phyloP scores from a whole-genome alignment of 805 yeast genomes.

The Novakomyces olei region DNA sequence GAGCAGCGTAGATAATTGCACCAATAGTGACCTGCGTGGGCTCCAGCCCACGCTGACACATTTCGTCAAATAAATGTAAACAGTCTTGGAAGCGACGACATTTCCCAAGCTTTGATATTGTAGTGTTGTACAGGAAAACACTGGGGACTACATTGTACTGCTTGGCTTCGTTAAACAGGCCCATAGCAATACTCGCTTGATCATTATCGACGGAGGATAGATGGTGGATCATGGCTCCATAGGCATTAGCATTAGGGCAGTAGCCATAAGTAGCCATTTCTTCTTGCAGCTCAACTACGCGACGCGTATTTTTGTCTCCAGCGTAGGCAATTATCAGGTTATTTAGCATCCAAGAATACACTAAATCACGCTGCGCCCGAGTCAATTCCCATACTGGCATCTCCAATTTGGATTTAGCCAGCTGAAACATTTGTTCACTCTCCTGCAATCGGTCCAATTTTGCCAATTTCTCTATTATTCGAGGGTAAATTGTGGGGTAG shows the following conservation, averaged over 20 bases:
- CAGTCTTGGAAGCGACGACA: slow-evolving; percentile 18
- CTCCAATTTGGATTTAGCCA: neutral
- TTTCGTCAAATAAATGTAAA: slow-evolving; percentile 13
- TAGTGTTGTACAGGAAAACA: slow-evolving; percentile 17
- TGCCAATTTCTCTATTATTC: no score
- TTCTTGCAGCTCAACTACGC: no score
- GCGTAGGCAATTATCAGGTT: no score
- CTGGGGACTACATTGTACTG: slow-evolving; percentile 13
- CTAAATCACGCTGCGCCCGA: no score
- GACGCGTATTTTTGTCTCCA: no score
- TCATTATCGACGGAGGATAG: slow-evolving; percentile 9
- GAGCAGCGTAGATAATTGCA: slow-evolving; percentile 19
- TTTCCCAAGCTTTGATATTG: slow-evolving; percentile 17
- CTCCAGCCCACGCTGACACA: slow-evolving; percentile 12
- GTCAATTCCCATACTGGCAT: neutral
- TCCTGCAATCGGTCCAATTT: neutral
- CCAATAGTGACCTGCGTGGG: slow-evolving; percentile 18
- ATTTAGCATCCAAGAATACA: no score
- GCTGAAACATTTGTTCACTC: neutral
- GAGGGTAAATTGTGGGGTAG: no score
- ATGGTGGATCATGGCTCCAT: slow-evolving; percentile 1
- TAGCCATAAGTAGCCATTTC: neutral
- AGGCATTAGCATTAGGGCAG: slow-evolving; percentile 1
- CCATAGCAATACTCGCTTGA: slow-evolving; percentile 16
- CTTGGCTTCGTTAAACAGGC: slow-evolving; percentile 15